These are phyloP conservation scores for Heliocybe sulcata DNA, from an alignment of 1,284 basidiomycete species.

Conservation along the genomic window DNA sequence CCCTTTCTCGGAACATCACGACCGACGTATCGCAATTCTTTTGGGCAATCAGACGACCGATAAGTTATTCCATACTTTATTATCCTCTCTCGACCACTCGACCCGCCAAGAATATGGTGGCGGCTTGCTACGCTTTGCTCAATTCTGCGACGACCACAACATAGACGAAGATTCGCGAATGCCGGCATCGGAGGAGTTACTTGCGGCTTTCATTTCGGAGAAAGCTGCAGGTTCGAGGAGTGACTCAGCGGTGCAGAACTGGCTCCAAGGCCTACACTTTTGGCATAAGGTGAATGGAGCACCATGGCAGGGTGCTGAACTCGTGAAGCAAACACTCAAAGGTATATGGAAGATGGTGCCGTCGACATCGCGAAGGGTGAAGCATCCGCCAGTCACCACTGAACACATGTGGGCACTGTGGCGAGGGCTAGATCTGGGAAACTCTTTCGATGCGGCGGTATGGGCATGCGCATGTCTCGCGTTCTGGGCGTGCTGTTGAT, in stretches of 20 bases:
- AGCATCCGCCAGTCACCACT: slow-evolving; percentile 22
- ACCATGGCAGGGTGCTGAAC: slow-evolving; percentile 18
- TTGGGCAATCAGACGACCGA: background rate
- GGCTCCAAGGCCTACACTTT: slow-evolving; percentile 21
- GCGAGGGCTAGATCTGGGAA: slow-evolving; percentile 15
- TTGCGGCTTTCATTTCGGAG: background rate
- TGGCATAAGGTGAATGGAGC: slow-evolving; percentile 27
- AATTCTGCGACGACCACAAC: background rate
- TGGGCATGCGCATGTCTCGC: slow-evolving; percentile 13
- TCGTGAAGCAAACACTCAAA: slow-evolving; percentile 12
- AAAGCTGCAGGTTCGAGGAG: background rate
- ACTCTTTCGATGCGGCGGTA: slow-evolving; percentile 17
- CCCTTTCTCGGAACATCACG: background rate
- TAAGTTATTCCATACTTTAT: background rate
- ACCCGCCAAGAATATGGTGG: background rate
- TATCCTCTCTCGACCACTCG: background rate
- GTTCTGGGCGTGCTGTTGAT: slow-evolving; percentile 13
- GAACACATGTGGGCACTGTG: slow-evolving; percentile 21
- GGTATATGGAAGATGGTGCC: slow-evolving; percentile 19
- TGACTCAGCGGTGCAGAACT: slow-evolving; percentile 7
- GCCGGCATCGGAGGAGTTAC: background rate
- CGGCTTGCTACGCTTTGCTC: background rate
- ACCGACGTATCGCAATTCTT: background rate
- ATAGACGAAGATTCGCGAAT: background rate
- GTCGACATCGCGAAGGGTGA: slow-evolving; percentile 6